phyloP scores from a whole-genome alignment of 2,329 filamentous ascomycete genomes.

The Aspergillus spinulosporus region DNA sequence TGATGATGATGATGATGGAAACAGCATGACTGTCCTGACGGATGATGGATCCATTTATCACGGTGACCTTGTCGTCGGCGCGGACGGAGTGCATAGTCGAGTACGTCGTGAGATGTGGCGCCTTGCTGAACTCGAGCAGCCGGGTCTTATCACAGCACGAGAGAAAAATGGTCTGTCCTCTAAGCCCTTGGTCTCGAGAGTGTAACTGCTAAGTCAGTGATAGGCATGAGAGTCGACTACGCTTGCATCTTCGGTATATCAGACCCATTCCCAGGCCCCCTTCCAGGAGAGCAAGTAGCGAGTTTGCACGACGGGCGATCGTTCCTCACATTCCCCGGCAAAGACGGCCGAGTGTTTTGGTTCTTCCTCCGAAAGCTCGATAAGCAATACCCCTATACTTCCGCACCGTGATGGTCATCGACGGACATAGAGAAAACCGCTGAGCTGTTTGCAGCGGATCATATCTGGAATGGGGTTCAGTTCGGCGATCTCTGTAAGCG shows the following conservation, averaged over 20 bases:
- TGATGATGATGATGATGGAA: too few species aligned
- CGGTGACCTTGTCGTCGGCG: constrained; percentile 7
- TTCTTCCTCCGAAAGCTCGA: constrained; percentile 30
- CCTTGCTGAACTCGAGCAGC: constrained; percentile 11
- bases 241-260: constrained; percentile 33
- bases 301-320: constrained; percentile 18
- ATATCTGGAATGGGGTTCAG: constrained; percentile 19
- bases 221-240: constrained; percentile 29
- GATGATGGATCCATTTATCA: constrained; percentile 3
- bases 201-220: not conserved
- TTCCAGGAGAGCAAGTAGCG: constrained; percentile 23
- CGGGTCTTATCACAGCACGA: not conserved
- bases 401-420: constrained; percentile 22
- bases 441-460: constrained; percentile 15
- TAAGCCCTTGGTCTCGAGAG: not conserved
- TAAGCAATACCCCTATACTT: constrained; percentile 23
- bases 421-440: constrained; percentile 21
- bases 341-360: constrained; percentile 28
- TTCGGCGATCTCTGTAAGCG: too few species aligned
- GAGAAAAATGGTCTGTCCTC: constrained; percentile 15
- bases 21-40: not conserved
- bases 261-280: constrained; percentile 12
- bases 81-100: constrained; percentile 8
- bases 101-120: constrained; percentile 34
- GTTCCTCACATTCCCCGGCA: constrained; percentile 23